Conservation (phyloP, 176 grass and related monocot genomes). For the Otatea glauca region DNA sequence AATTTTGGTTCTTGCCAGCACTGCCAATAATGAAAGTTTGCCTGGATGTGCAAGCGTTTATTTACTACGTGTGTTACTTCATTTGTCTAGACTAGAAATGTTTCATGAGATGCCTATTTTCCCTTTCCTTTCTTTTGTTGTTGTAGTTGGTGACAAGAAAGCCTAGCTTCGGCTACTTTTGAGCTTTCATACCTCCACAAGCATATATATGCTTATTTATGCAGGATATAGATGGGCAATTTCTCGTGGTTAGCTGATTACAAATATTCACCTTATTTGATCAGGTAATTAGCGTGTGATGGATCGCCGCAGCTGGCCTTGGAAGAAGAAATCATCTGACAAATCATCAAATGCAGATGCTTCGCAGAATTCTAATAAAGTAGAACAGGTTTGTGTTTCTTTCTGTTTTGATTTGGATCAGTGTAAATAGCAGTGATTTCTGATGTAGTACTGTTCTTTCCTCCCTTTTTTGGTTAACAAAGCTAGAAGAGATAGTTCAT, state of each 20-base stretch:
- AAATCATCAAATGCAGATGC: slow-evolving; percentile 63
- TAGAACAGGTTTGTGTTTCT: slow-evolving; percentile 61
- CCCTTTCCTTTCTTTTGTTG: slow-evolving; percentile 18
- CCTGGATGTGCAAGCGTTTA: neutral
- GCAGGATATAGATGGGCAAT: slow-evolving; percentile 2
- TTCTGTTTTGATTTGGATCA: slow-evolving; percentile 27
- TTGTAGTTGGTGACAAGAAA: neutral
- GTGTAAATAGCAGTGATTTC: slow-evolving; percentile 18
- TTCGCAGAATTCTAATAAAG: slow-evolving; percentile 57
- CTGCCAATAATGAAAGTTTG: slow-evolving; percentile 16
- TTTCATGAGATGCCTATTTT: slow-evolving; percentile 7
- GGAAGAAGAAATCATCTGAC: slow-evolving; percentile 99
- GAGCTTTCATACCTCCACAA: neutral
- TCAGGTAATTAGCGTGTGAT: slow-evolving; percentile 55
- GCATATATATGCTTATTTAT: neutral
- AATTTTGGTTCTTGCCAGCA: neutral
- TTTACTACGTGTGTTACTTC: neutral
- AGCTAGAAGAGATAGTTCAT: neutral
- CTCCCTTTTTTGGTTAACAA: slow-evolving; percentile 10
- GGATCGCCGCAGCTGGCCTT: slow-evolving; percentile 97
- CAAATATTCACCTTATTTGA: slow-evolving; percentile 15
- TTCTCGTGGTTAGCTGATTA: slow-evolving; percentile 30
- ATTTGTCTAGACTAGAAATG: neutral
- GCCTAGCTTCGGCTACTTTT: neutral
- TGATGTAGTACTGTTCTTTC: neutral